These are phyloP conservation scores for Infundibulicybe gibba DNA, from an alignment of 768 basidiomycete genomes.

Conservation along the genomic window DNA sequence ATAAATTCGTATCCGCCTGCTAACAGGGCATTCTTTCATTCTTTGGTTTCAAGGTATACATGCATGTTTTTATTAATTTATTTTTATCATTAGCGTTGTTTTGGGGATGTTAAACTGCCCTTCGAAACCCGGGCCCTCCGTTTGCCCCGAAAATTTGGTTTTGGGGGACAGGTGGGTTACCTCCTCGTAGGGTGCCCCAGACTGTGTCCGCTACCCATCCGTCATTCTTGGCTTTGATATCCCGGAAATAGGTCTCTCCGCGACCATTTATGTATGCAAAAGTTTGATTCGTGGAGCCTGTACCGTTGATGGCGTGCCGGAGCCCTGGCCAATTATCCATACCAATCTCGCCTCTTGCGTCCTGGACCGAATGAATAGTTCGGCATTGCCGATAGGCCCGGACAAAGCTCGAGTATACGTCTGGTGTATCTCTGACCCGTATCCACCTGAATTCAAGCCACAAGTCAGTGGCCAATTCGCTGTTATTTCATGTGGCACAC, in stretches of 20 bases:
- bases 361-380: constrained; percentile 24
- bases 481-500: not conserved
- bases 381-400: constrained; percentile 19
- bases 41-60: not conserved
- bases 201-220: constrained; percentile 25
- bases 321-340: constrained; percentile 30
- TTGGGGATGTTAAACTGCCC: constrained; percentile 4
- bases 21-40: constrained; percentile 1
- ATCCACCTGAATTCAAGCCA: constrained; percentile 18
- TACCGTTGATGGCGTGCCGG: constrained; percentile 27
- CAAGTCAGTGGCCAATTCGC: not conserved
- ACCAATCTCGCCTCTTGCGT: constrained; percentile 24
- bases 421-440: constrained; percentile 25
- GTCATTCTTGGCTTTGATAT: constrained; percentile 26
- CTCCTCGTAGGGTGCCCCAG: constrained; percentile 23
- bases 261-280: constrained; percentile 25
- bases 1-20: constrained; percentile 43
- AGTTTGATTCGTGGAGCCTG: constrained; percentile 23
- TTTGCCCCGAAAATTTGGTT: constrained; percentile 24
- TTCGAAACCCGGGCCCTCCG: constrained; percentile 25
- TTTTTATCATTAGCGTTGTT: not conserved
- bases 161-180: constrained; percentile 21
- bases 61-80: not conserved
- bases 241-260: constrained; percentile 26
- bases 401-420: constrained; percentile 21